Conservation (phyloP, 164 flowering plant genomes). For the Magnolia kwangsiensis region DNA sequence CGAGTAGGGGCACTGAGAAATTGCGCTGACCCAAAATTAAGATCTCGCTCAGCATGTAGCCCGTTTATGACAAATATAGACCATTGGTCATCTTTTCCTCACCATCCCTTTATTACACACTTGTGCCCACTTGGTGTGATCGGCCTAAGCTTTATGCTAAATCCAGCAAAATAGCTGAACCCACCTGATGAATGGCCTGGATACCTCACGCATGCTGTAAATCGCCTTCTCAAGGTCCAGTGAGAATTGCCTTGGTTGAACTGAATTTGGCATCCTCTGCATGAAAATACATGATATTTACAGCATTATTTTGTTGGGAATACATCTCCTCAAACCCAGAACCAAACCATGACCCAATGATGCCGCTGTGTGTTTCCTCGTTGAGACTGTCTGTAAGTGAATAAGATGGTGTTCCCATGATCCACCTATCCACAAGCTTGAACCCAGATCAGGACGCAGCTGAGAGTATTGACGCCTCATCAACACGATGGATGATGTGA, state of each 20-base stretch:
- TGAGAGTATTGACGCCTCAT: conserved; percentile 76
- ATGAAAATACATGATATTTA: conserved; percentile 70
- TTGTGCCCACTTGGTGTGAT: too few species aligned
- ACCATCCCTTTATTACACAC: too few species aligned
- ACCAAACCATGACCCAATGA: conserved; percentile 58
- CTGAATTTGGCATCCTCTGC: not conserved
- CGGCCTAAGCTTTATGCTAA: too few species aligned
- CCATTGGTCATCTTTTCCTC: too few species aligned
- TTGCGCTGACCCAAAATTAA: too few species aligned
- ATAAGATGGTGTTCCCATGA: conserved; percentile 19
- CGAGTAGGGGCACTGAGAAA: too few species aligned
- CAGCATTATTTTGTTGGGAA: conserved; percentile 41
- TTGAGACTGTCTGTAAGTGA: conserved; percentile 10
- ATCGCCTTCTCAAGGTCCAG: not conserved
- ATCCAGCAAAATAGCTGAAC: too few species aligned
- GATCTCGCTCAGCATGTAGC: too few species aligned
- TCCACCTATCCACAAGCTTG: conserved; percentile 66
- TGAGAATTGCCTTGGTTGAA: not conserved
- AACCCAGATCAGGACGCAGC: conserved; percentile 70
- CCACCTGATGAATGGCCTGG: too few species aligned
- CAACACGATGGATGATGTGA: conserved; percentile 75
- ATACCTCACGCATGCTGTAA: not conserved
- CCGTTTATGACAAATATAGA: too few species aligned
- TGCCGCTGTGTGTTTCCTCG: conserved; percentile 12
- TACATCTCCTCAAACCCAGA: conserved; percentile 10